Evolutionary conservation across 345 rosid genomes (phyloP).

Genomic region (Rhodamnia rubescens): DNA sequence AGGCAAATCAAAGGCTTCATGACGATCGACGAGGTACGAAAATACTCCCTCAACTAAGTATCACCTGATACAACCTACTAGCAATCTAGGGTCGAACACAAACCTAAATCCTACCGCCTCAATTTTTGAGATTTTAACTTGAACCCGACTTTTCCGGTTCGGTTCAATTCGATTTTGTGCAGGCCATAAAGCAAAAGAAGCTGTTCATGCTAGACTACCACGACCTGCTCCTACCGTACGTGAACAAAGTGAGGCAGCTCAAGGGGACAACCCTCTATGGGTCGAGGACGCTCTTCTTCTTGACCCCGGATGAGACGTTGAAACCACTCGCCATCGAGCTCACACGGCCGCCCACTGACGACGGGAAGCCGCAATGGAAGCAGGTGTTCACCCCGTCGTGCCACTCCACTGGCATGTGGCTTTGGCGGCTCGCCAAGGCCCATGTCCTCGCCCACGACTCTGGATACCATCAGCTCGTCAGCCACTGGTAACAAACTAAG

Average conservation of each 20-base stretch:
- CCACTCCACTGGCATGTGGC: constrained; percentile 46
- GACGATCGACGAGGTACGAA: constrained; percentile 33
- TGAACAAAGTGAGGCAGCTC: constrained; percentile 43
- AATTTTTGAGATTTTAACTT: background rate
- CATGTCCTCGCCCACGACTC: constrained; percentile 59
- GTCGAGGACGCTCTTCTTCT: constrained; percentile 57
- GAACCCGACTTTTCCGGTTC: background rate
- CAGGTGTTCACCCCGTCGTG: constrained; percentile 29
- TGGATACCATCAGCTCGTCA: constrained; percentile 54
- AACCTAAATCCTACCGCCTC: background rate
- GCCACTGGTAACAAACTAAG: constrained; percentile 43
- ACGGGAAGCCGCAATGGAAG: constrained; percentile 57
- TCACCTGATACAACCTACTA: rapidly evolving
- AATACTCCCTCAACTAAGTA: rapidly evolving
- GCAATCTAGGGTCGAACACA: background rate
- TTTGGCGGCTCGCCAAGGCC: constrained; percentile 65
- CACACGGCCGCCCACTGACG: constrained; percentile 31
- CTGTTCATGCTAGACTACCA: constrained; percentile 49
- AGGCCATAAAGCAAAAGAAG: constrained; percentile 42
- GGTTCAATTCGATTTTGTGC: background rate
- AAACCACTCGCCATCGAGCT: constrained; percentile 58
- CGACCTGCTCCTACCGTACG: constrained; percentile 51
- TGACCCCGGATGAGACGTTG: constrained; percentile 35
- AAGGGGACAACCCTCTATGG: constrained; percentile 42
- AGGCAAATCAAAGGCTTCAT: constrained; percentile 37